A percentile compares a stretch with the other conserved stretches of the same genome.
phyloP scores from a whole-genome alignment of 2,329 filamentous ascomycete species.

The Fusarium fracticaudum region DNA sequence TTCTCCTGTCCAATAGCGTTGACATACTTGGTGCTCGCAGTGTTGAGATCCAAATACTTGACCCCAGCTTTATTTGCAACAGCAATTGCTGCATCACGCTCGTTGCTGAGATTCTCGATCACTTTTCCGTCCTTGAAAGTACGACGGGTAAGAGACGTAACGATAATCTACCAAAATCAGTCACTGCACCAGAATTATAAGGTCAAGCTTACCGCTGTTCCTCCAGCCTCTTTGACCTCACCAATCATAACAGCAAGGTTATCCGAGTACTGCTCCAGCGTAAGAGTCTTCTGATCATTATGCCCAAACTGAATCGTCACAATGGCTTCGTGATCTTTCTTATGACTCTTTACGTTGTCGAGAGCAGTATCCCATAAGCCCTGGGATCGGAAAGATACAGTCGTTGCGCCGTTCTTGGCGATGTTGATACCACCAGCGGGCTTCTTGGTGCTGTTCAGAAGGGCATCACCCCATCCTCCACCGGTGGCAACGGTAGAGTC shows the following conservation, averaged over 20 bases:
- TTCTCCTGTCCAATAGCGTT: constrained; percentile 12
- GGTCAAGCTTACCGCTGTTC: background rate
- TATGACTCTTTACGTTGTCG: background rate
- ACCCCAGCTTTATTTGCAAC: background rate
- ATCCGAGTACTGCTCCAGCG: constrained; percentile 1
- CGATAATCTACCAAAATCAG: background rate
- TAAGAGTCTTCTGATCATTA: constrained; percentile 20
- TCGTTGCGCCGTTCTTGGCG: constrained; percentile 13
- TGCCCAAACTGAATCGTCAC: constrained; percentile 12
- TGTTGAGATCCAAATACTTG: background rate
- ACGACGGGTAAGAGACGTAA: constrained; percentile 12
- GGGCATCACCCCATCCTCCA: constrained; percentile 3
- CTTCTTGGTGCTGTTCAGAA: background rate
- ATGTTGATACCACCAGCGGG: constrained; percentile 3
- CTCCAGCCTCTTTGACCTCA: constrained; percentile 3
- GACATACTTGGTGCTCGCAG: constrained; percentile 10
- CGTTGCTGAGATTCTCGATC: background rate
- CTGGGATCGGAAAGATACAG: constrained; percentile 1
- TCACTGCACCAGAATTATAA: accelerated
- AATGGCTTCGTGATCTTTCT: background rate
- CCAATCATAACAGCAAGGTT: constrained; percentile 8
- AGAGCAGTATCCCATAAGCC: constrained; percentile 8
- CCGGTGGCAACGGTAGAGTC: constrained; percentile 14
- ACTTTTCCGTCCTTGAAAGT: constrained; percentile 10
- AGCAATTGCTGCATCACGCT: constrained; percentile 6